Percentiles rank a stretch among this genome's conserved stretches.
Conservation (phyloP, 495 filamentous ascomycete species). For the Penicillium flavigenum region DNA sequence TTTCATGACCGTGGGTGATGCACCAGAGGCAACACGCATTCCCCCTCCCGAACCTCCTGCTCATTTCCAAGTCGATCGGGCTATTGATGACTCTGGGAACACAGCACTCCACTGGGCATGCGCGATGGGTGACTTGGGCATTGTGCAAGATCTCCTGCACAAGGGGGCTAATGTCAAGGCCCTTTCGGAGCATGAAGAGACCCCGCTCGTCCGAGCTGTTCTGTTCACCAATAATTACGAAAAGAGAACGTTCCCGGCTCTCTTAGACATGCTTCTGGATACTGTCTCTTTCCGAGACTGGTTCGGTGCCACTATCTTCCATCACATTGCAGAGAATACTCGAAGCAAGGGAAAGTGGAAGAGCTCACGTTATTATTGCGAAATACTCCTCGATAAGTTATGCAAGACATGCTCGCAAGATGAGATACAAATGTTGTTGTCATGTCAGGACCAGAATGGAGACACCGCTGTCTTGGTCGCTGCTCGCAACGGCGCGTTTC, state of each 20-base stretch:
- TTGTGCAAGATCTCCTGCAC: slow-evolving; percentile 78
- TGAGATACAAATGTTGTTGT: slow-evolving; percentile 66
- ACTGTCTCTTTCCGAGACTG: slow-evolving; percentile 75
- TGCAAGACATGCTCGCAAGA: slow-evolving; percentile 62
- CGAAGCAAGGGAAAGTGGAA: slow-evolving; percentile 73
- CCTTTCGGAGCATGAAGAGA: slow-evolving; percentile 79
- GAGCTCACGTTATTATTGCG: slow-evolving; percentile 87
- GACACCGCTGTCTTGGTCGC: slow-evolving; percentile 90
- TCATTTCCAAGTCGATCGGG: slow-evolving; percentile 80
- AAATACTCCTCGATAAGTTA: slow-evolving; percentile 83
- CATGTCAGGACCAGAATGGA: slow-evolving; percentile 76
- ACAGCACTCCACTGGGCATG: slow-evolving; percentile 95
- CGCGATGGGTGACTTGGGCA: slow-evolving; percentile 94
- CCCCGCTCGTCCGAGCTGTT: slow-evolving; percentile 90
- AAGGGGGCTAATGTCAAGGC: slow-evolving; percentile 66
- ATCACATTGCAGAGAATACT: slow-evolving; percentile 86
- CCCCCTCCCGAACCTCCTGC: slow-evolving; percentile 74
- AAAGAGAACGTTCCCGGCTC: slow-evolving; percentile 74
- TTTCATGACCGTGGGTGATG: slow-evolving; percentile 77
- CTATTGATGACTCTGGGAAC: slow-evolving; percentile 85
- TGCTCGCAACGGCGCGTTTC: slow-evolving; percentile 61
- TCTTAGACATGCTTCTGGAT: slow-evolving; percentile 75
- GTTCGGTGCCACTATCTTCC: slow-evolving; percentile 80
- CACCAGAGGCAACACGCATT: slow-evolving; percentile 54
- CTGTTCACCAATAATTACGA: slow-evolving; percentile 96